A percentile compares a stretch with the other conserved stretches of the same genome.
These are phyloP conservation scores for Leptographium wingfieldii DNA, from an alignment of 2,329 filamentous ascomycete species.

Conservation along the genomic window DNA sequence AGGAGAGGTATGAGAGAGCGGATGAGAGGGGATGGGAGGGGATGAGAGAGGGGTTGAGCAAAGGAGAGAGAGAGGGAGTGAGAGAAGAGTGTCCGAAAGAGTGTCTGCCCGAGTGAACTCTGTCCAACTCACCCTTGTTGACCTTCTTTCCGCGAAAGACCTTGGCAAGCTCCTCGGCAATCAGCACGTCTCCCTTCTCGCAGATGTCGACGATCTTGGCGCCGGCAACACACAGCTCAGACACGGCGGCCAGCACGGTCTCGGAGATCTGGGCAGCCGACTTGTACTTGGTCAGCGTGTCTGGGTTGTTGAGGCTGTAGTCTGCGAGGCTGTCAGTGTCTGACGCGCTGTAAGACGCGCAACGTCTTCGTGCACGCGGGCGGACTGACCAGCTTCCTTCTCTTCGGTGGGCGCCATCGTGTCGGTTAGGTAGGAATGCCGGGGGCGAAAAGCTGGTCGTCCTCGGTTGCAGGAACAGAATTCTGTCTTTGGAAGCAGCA, in stretches of 20 bases:
- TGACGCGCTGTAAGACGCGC: too few species aligned
- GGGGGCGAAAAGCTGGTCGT: not conserved
- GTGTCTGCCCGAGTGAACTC: too few species aligned
- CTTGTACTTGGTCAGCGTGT: constrained; percentile 99
- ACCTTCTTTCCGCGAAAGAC: constrained; percentile 99
- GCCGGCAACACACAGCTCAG: constrained; percentile 61
- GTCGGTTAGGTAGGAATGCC: constrained; percentile 18
- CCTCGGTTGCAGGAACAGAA: not conserved
- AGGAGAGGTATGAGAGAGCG: too few species aligned
- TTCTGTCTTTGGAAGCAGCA: not conserved
- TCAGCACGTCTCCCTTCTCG: constrained; percentile 86
- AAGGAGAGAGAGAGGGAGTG: too few species aligned
- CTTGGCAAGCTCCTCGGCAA: constrained; percentile 87
- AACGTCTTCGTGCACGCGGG: not conserved
- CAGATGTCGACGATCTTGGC: constrained; percentile 91
- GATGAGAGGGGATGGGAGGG: too few species aligned
- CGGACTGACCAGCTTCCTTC: constrained; percentile 30
- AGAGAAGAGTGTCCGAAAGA: too few species aligned
- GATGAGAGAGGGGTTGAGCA: too few species aligned
- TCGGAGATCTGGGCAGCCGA: constrained; percentile 89
- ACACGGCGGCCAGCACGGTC: constrained; percentile 82
- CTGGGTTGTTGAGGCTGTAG: constrained; percentile 80
- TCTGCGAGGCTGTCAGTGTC: constrained; percentile 35
- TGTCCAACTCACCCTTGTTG: constrained; percentile 55
- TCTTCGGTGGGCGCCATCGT: constrained; percentile 22